These are phyloP conservation scores for Solanum habrochaites DNA, from an alignment of 257 asterid genomes.

Conservation along the genomic window DNA sequence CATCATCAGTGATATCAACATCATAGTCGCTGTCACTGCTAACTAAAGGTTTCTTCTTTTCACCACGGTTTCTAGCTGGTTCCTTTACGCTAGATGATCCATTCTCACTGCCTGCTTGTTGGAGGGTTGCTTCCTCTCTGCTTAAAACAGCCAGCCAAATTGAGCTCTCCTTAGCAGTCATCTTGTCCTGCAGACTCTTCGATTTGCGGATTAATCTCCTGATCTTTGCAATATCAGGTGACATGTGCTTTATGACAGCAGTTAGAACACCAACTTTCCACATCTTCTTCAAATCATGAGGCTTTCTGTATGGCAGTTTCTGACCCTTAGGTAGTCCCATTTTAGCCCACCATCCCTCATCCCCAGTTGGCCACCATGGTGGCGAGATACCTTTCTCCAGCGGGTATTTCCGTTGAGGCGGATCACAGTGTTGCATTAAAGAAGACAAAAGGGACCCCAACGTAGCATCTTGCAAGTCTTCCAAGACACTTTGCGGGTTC, in stretches of 20 bases:
- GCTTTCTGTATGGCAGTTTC: conserved; percentile 50
- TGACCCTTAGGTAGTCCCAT: conserved; percentile 41
- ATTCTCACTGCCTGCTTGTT: conserved; percentile 52
- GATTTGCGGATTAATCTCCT: conserved; percentile 54
- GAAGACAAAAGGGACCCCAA: conserved; percentile 59
- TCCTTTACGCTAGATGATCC: conserved; percentile 63
- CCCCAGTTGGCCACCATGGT: conserved; percentile 75
- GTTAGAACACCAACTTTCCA: conserved; percentile 66
- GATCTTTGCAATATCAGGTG: conserved; percentile 69
- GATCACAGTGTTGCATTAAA: conserved; percentile 61
- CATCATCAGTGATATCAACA: conserved; percentile 46
- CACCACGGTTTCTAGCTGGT: conserved; percentile 31
- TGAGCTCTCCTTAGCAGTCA: conserved; percentile 86
- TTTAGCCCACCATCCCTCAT: conserved; percentile 61
- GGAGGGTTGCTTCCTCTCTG: conserved; percentile 54
- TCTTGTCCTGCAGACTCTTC: conserved; percentile 81
- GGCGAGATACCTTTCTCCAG: conserved; percentile 51
- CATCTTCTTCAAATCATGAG: conserved; percentile 63
- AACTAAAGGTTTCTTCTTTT: conserved; percentile 35
- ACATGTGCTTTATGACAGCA: conserved; percentile 79
- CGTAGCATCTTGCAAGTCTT: conserved; percentile 57
- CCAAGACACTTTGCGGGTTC: conserved; percentile 23
- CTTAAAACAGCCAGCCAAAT: conserved; percentile 70
- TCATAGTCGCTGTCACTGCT: conserved; percentile 77
- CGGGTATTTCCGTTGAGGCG: conserved; percentile 56